Evolutionary conservation across 805 yeast species (phyloP).

Genomic region (Candida taoyuanica): DNA sequence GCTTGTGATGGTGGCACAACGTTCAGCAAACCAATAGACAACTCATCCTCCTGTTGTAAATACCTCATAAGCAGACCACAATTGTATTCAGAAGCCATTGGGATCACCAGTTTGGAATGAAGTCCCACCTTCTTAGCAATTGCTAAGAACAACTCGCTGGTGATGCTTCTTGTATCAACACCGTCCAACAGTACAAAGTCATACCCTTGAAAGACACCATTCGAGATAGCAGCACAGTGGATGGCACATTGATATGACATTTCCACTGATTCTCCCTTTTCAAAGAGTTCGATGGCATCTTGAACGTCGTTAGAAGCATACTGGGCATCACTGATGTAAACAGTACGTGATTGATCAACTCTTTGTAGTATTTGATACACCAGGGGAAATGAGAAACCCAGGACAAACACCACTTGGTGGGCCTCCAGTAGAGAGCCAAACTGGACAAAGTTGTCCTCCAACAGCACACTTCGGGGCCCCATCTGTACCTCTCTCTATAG

Average conservation of each 20-base stretch:
- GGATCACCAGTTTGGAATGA: constrained; percentile 6
- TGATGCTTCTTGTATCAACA: constrained; percentile 9
- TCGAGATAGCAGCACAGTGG: constrained; percentile 5
- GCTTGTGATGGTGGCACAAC: too few relatives aligned
- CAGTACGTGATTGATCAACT: background rate
- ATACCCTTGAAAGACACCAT: background rate
- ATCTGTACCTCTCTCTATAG: background rate
- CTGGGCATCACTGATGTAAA: background rate
- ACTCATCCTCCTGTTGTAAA: background rate
- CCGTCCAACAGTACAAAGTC: constrained; percentile 13
- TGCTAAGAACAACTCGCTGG: constrained; percentile 12
- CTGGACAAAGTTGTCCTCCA: background rate
- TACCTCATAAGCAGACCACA: constrained; percentile 1
- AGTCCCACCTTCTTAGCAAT: background rate
- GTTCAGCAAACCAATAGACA: too few relatives aligned
- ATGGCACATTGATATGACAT: constrained; percentile 6
- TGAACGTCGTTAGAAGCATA: too few relatives aligned
- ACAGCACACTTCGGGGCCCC: background rate
- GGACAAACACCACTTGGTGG: background rate
- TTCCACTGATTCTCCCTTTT: background rate
- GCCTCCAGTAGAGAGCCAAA: background rate
- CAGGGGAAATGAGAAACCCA: background rate
- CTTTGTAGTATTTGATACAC: background rate
- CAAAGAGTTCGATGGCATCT: too few relatives aligned
- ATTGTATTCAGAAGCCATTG: constrained; percentile 5